Base-by-base conservation (phyloP, 1,139 yeast species). In the Debaryomyces singareniensis region DNA sequence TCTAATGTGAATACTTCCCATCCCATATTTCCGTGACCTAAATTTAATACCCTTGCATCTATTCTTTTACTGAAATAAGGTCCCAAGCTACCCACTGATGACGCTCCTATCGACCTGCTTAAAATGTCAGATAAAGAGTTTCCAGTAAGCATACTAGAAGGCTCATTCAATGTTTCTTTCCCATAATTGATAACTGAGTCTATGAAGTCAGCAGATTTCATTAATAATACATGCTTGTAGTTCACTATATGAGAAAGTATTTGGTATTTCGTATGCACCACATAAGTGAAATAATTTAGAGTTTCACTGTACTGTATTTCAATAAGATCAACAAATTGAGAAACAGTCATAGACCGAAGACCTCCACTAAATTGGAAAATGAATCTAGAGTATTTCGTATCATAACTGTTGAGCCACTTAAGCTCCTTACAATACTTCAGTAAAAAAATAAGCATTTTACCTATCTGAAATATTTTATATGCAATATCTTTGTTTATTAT, bases 1-100 rank as follows among this genome's bases (percentile, higher is more conserved):
- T 87, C 96, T 28, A 91, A 60, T 0, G 96, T 86, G 52, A 91
- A 89, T 3, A 84, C 87, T 48, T 89, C 95, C 97, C 97, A 91
- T 1, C 87, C 89, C 29, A 61, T 71, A 15, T 68, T 76, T 1
- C 93, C 93, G 42, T 79, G 50, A 15, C 51, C 47, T 24, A 79
- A 58, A 36, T 77, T 89, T 29, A 87, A 64, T 28, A 89, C 68
- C 28, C 96, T 64, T 0, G 96, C 95, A 59, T 91, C 97, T 12
- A 91, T 51, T 30, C 86, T 60, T 21, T 48, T 39, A 15, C 51
- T 44, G 26, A 44, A 49, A 14, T 44, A 44, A 1, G 5, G 10
- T 9, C 41, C 39, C 29, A 68, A 61, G 40, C 63, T 58, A 35
- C 68, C 66, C 2, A 84, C 61, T 12, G 86, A 75, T 0, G 95